Percentiles rank a stretch among this genome's conserved stretches.
Evolutionary conservation across 225 moss, liverwort and hornwort genomes (phyloP).

Genomic region (Thuidium tamariscinum): DNA sequence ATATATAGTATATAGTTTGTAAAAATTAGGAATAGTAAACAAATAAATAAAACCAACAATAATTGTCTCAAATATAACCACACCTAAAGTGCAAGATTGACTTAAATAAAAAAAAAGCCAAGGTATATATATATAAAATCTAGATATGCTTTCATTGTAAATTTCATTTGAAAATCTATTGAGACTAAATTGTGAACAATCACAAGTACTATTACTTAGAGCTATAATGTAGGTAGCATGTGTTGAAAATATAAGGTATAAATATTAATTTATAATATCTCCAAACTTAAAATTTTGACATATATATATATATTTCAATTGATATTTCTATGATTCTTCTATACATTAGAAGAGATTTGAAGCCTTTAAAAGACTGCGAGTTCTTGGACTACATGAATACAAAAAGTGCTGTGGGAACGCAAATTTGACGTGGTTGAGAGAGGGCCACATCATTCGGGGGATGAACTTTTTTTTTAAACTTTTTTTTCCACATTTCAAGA

Average conservation of each 20-base stretch:
- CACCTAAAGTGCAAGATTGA: too few relatives aligned
- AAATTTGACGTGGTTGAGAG: too few relatives aligned
- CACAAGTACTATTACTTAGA: neutral
- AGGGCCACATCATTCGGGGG: too few relatives aligned
- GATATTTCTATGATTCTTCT: neutral
- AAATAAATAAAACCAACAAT: neutral
- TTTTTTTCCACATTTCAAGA: too few relatives aligned
- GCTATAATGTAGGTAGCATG: rapidly evolving
- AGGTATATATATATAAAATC: too few relatives aligned
- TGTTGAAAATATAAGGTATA: neutral
- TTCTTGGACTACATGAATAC: too few relatives aligned
- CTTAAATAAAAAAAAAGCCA: neutral
- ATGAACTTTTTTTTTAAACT: too few relatives aligned
- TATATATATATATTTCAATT: neutral
- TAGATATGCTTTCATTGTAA: neutral
- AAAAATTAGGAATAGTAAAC: neutral
- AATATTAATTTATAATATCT: neutral
- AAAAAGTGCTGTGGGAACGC: too few relatives aligned
- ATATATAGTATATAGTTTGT: too few relatives aligned
- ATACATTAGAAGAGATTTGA: too few relatives aligned
- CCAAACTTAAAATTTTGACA: neutral
- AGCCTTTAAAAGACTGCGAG: too few relatives aligned
- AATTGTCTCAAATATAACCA: neutral
- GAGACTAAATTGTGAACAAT: neutral
- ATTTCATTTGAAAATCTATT: neutral